Evolutionary conservation across 2,329 filamentous ascomycete genomes (phyloP), one percentile per base, ranked within the genome.

Genomic region (Thyridium curvatum): DNA sequence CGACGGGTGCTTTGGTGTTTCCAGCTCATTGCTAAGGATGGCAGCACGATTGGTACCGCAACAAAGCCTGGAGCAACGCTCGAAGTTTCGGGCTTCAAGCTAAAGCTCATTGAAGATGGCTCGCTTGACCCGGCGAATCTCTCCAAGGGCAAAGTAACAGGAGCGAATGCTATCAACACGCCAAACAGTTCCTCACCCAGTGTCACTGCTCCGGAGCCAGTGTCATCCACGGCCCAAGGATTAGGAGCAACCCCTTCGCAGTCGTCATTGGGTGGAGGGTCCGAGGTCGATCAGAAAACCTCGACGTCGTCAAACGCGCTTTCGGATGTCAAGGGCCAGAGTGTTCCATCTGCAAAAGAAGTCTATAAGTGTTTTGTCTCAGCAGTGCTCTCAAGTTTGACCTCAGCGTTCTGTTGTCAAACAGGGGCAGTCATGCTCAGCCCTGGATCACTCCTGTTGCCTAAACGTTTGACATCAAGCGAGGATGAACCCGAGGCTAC

Each of bases 1-100:
- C 63, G 71, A 42, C 66, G 66, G 33, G 67, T 63, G 9, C 56
- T 79, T 39, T 80, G 76, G 76, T 65, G 69, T 42, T 80, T 79
- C 49, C 64, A 65, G 18, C 58, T 77, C 15, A 43, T 59, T 3
- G 60, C 56, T 37, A 72, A 68, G 46, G 65, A 69, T 38, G 64
- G 55, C 26, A 52, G 46, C 15, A 44, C 47, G 5, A 43, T 47
- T 21, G 47, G 42, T 13, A 45, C 49, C 14, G 34, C 43, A 3
- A 43, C 55, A 4, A 39, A 47, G 31, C 43, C 50, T 1, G 61
- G 61, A n/a, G 49, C 55, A 9, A 60, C 54, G 35, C 53, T 75
- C 35, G 65, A 70, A 30, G 56, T 65, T 21, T 63, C 62, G 36
- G 71, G 68, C 4, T 61, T 66, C 40, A 63, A 54, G 21, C 58